Base-by-base conservation (phyloP, 2,329 filamentous ascomycete species). In the Epicoccum nigrum region DNA sequence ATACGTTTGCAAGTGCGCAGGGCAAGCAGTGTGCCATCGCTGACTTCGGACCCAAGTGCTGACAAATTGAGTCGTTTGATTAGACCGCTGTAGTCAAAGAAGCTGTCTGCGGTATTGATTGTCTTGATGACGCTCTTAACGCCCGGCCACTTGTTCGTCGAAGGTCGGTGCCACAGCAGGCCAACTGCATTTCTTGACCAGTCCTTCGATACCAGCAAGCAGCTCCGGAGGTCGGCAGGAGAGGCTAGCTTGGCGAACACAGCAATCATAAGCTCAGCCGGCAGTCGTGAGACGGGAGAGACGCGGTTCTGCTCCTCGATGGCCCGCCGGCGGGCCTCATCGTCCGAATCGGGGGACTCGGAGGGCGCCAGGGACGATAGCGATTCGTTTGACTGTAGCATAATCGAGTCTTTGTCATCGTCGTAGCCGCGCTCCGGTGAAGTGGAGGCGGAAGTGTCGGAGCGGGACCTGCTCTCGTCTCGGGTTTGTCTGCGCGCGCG, bases 101-200 rank as follows among this genome's bases (percentile, higher is more conserved):
- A 93, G 60, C 90, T 88, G n/a, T 86, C 77, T 27, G 83, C 77
- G 21, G 86, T 81, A 37, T 84, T 82, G 28, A 97, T 84, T 1
- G 93, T 92, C 51, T 83, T 81, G 68, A 92, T 92, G 60, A 99
- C 94, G 60, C 79, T 87, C 65, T 86, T 80, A 64, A 97, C 85
- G 69, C 92, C 92, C 11, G 81, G 76, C 89, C 91, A 97, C 63
- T 86, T 90, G 65, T 88, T 92, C 77, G 94, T 97, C 21, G 90
- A 86, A 1, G 94, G 94, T 31, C 94, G 84, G 73, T 97, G 92
- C 94, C 94, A 99, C 17, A 99, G 81, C 59, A 96, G 83, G 58
- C 94, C 93, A 61, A 97, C 94, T 43, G 89, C 88, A 70, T 97
- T 97, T 57, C 88, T 82, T 21, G 94, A 89, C 94, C 94, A 99